These are phyloP conservation scores for Neofusicoccum sp. DNA, from an alignment of 2,329 filamentous ascomycete species.

Conservation along the genomic window DNA sequence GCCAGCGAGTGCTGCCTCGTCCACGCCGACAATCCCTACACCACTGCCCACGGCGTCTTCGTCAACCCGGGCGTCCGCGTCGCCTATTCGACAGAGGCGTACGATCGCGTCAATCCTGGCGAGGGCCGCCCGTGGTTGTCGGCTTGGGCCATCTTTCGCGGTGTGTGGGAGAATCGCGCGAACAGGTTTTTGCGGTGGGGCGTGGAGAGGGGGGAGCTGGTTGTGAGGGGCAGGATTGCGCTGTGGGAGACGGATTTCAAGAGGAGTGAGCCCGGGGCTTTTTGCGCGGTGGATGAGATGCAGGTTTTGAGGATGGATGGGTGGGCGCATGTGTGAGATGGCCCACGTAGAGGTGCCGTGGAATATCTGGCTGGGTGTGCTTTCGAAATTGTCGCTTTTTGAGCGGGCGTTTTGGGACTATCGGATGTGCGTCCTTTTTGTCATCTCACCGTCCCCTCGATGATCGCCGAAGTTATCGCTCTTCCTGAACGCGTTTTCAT, in stretches of 20 bases:
- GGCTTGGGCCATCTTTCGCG: slow-evolving; percentile 16
- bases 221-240: slow-evolving; percentile 15
- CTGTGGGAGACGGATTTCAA: slow-evolving; percentile 13
- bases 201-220: slow-evolving; percentile 11
- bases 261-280: slow-evolving; percentile 28
- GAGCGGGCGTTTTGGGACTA: too few relatives aligned
- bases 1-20: slow-evolving; percentile 79
- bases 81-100: slow-evolving; percentile 53
- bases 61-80: slow-evolving; percentile 69
- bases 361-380: too few relatives aligned
- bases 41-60: slow-evolving; percentile 56
- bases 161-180: slow-evolving; percentile 27
- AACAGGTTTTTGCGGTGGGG: not conserved
- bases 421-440: too few relatives aligned
- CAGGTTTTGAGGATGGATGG: slow-evolving; percentile 36
- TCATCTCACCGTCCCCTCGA: too few relatives aligned
- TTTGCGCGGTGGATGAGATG: slow-evolving; percentile 41
- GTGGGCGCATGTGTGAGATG: slow-evolving; percentile 35
- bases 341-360: not conserved
- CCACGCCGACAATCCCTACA: slow-evolving; percentile 67
- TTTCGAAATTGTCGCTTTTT: too few relatives aligned
- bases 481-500: too few relatives aligned
- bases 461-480: too few relatives aligned
- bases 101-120: slow-evolving; percentile 24
- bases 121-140: slow-evolving; percentile 20